Base-by-base conservation (phyloP, 768 basidiomycete species). In the Chalciporus sphaerocephalus region DNA sequence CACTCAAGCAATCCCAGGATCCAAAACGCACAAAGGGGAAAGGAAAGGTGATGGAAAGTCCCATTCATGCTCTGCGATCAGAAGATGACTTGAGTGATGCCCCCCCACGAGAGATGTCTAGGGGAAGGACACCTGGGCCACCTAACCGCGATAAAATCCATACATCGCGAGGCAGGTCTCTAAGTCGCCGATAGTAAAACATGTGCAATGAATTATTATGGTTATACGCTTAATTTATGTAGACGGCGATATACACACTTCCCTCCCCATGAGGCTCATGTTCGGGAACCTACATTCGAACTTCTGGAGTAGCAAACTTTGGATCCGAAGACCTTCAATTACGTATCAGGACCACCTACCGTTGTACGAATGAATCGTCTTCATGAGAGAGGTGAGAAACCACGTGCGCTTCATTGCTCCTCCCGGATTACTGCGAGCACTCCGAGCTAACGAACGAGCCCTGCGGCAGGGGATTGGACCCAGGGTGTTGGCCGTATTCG, bases 51-150 rank as follows among this genome's bases (percentile, higher is more conserved):
- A 17, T 20, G 18, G 49, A 47, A 38, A 39, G 40, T 20, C 33
- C 36, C 0, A 30, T 42, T 34, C n/a, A 40, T 9, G 24, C 47
- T 38, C 17, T 44, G 27, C 53, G 45, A 22, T 42, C 44, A 46
- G 56, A 56, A 27, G 52, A 53, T n/a, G 30, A 32, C 30, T 23
- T 47, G 39, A 48, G 44, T 32, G 30, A n/a, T 9, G 43, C 46
- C 22, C 46, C 52, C 37, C 41, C 44, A 21, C 43, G 18, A 22
- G 47, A 54, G 18, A 24, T 40, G 37, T 2, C 36, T n/a, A 59
- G 54, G 50, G 62, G 56, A 42, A 57, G 51, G 45, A 62, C 64
- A 7, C 59, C 62, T 28, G 59, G 54, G 15, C 62, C 59, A 34
- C 59, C 62, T 12, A 24, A 18, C 32, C 47, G 46, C 28, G 45